These are phyloP conservation scores for Apiospora arundinis DNA, from an alignment of 2,329 filamentous ascomycete genomes.

Conservation along the genomic window DNA sequence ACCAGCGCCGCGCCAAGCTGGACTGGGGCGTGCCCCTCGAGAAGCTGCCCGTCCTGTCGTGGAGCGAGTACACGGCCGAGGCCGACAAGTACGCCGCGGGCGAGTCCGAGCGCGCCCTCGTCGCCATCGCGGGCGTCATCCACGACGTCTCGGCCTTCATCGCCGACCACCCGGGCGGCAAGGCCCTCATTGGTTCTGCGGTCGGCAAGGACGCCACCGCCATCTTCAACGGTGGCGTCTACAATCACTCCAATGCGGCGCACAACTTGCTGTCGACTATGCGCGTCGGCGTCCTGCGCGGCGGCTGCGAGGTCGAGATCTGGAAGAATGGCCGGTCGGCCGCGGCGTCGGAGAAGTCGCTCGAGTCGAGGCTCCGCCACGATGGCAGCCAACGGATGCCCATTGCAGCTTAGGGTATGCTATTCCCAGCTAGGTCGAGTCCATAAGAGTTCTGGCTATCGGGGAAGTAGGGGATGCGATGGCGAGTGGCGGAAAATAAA, in stretches of 20 bases:
- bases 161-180: constrained; percentile 71
- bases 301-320: constrained; percentile 71
- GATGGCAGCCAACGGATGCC: background rate
- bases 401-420: background rate
- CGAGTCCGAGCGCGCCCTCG: constrained; percentile 51
- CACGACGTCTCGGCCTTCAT: constrained; percentile 71
- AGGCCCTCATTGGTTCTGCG: constrained; percentile 68
- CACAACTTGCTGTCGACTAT: constrained; percentile 72
- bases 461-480: background rate
- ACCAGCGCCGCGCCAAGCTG: constrained; percentile 66
- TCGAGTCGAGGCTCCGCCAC: constrained; percentile 49
- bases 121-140: constrained; percentile 68
- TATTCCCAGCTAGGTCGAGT: no score
- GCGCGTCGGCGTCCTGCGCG: constrained; percentile 70
- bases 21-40: constrained; percentile 72
- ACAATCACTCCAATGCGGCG: constrained; percentile 71
- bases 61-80: constrained; percentile 69
- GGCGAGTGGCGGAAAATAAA: background rate
- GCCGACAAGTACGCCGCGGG: constrained; percentile 59
- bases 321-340: constrained; percentile 70
- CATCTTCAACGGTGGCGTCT: constrained; percentile 73
- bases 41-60: constrained; percentile 45
- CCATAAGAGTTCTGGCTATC: background rate
- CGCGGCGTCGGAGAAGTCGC: constrained; percentile 65
- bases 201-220: constrained; percentile 72